Evolutionary conservation across 345 rosid genomes (phyloP), one percentile per base, ranked within the genome.

Genomic region (Salix udensis): DNA sequence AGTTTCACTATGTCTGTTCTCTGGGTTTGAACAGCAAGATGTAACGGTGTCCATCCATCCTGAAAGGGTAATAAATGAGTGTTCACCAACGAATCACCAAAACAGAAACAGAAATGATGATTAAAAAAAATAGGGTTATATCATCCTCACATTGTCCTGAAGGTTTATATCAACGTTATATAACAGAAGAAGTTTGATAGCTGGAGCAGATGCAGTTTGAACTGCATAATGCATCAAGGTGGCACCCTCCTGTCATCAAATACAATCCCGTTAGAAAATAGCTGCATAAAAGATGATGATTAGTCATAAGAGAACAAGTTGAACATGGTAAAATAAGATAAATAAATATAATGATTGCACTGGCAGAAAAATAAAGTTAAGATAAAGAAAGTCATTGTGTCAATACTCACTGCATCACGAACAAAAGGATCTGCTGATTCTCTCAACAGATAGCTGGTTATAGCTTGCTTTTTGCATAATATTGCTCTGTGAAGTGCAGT

Each of bases 31-130:
- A 93, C 96, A 66, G 98, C 97, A 72, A 95, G 91, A 83, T 95
- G 98, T 73, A 95, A 78, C 14, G 98, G 98, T 46, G 98, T 87
- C 98, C 98, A 95, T 76, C 98, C 98, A 77, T 95, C 92, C 98
- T 95, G 78, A 82, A 71, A 78, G 36, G 23, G 48, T n/a, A 62
- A 78, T 79, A 52, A 52, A 52, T 6, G 46, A 30, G 48, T 50
- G 76, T 46, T 37, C 1, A 34, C 36, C 23, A 39, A 66, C 4
- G 13, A 55, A 60, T 67, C 31, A 40, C 34, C 14, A 53, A 36
- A 53, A 64, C 18, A 6, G 24, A 30, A 31, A 68, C 23, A 42
- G 31, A 48, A 30, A 68, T 21, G n/a, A 21, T 34, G 71, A 14
- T 23, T 5, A 53, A 34, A 55, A 42, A 67, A 23, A 68, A 61